Evolutionary conservation across 2,329 filamentous ascomycete species (phyloP), one percentile per base, ranked within the genome.

Genomic region (Penicillium italicum): DNA sequence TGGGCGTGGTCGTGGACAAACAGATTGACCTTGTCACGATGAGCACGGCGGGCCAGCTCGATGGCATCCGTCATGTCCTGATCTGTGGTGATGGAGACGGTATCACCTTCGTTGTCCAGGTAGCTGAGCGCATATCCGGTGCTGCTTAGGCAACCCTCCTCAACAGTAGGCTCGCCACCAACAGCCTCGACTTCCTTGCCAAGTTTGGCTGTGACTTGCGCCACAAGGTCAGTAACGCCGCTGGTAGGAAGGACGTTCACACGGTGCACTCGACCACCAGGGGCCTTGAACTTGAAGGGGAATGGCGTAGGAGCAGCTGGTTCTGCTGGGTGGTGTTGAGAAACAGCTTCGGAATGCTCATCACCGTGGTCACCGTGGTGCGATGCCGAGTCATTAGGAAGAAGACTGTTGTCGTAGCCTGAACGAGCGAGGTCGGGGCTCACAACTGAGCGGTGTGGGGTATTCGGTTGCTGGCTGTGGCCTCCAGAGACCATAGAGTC

Each of bases 251-350:
- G 80, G 28, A 97, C 87, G 69, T 97, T 94, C 48, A 99, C 78
- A 52, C 94, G 86, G 75, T 99, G 94, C 18, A 97, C 92, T 50
- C 94, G 90, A 43, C 93, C 94, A 65, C 90, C 92, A 1, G 94
- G 94, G 2, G 94, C 91, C 80, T 97, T 97, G 83, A 99, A 99
- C 75, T 99, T 99, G 85, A 99, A 99, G 3, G 93, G 85, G 76
- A 97, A 99, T 0, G 93, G 90, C 11, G 84, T 75, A 62, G 95
- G 90, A 66, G 89, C 83, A 5, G 66, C 80, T 7, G 74, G 67
- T 1, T 79, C 76, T 18, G 86, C 80, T 44, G 87, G 81, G 8
- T 75, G 66, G 3, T 80, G 76, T 16, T 86, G 81, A 38, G 88
- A 82, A 24, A 85, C 74, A 52, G 84, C 86, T 20, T 86, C 79